Base-by-base conservation (phyloP, 192 early-diverging fungal genomes). In the Coemansia sp. region DNA sequence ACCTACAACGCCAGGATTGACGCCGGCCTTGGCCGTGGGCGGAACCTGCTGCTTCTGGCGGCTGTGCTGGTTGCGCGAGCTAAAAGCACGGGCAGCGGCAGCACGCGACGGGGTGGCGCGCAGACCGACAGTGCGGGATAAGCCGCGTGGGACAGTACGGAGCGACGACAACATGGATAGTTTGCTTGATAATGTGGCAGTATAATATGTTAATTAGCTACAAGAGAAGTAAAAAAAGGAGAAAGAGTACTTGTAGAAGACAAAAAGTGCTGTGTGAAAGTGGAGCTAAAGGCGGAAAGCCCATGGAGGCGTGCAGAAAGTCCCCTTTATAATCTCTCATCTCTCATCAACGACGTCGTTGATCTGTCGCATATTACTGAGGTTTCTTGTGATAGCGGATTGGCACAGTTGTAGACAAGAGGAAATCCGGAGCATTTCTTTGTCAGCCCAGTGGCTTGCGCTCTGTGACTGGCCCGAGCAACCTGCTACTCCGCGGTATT, bases 131-230 rank as follows among this genome's bases (percentile, higher is more conserved):
- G 65, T 16, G 38, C 66, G 58, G 7, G 59, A 58, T 23, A 73
- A 34, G 44, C 54, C 56, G 54, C 65, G 65, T 23, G 65, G 24
- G 28, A 44, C 61, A 56, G 59, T 62, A 57, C 71, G 65, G 64
- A 74, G 66, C 23, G 65, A 60, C 12, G 68, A 32, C n/a, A 64
- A 54, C 72, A 74, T 74, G 56, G 49, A 54, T 60, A 59, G 28
- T 49, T 28, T 30, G 54, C 49, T 44, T 34, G 25, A 41, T 56
- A 31, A 26, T 57, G n/a, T 12, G 58, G 55, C 22, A 50, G 27
- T 3, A 19, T 19, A 55, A 56, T 21, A 60, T 30, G 24, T 6
- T 52, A 60, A 55, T 52, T 52, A 52, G 22, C 8, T 44, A 32
- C 19, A 64, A 59, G 14, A 27, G 38, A 34, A 49, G 48, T 16